These are phyloP conservation scores for Aaosphaeria pasadenensis DNA, from an alignment of 2,329 filamentous ascomycete species.

Conservation along the genomic window DNA sequence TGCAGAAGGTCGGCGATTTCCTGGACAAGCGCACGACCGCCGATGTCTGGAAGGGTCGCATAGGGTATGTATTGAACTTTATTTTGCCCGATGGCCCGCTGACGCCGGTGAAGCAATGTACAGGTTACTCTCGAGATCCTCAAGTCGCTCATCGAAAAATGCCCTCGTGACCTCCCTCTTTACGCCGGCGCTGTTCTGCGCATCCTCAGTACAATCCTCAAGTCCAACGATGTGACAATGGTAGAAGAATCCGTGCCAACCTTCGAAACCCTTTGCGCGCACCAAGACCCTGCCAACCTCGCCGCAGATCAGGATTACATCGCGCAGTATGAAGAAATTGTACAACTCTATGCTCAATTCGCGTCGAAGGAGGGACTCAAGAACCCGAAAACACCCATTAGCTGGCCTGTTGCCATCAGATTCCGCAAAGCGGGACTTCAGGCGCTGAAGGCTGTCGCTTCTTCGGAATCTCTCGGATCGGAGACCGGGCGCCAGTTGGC, in stretches of 20 bases:
- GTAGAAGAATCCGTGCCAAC: conserved; percentile 84
- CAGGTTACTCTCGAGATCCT: conserved; percentile 94
- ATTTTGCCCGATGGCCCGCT: neutral
- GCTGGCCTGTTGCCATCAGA: conserved; percentile 71
- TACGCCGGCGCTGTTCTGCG: conserved; percentile 83
- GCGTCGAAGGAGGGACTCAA: conserved; percentile 61
- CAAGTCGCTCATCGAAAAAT: conserved; percentile 87
- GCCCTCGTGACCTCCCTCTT: conserved; percentile 83
- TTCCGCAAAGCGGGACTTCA: conserved; percentile 53
- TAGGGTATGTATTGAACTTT: conserved; percentile 61
- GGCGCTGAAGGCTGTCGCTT: conserved; percentile 75
- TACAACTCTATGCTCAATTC: conserved; percentile 75
- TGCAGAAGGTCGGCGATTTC: conserved; percentile 93
- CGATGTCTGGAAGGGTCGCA: conserved; percentile 85
- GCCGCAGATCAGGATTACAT: conserved; percentile 83
- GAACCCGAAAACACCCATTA: conserved; percentile 47
- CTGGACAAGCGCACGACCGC: conserved; percentile 89
- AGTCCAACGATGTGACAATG: conserved; percentile 85
- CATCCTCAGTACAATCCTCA: conserved; percentile 78
- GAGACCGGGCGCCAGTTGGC: conserved; percentile 74
- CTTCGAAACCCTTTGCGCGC: conserved; percentile 82
- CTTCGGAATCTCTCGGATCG: conserved; percentile 73
- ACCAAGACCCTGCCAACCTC: conserved; percentile 82
- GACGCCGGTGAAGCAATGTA: conserved; percentile 64
- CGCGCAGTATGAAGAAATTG: conserved; percentile 76